Base-by-base conservation (phyloP, 2,329 filamentous ascomycete species). In the Fusarium bactridioides region DNA sequence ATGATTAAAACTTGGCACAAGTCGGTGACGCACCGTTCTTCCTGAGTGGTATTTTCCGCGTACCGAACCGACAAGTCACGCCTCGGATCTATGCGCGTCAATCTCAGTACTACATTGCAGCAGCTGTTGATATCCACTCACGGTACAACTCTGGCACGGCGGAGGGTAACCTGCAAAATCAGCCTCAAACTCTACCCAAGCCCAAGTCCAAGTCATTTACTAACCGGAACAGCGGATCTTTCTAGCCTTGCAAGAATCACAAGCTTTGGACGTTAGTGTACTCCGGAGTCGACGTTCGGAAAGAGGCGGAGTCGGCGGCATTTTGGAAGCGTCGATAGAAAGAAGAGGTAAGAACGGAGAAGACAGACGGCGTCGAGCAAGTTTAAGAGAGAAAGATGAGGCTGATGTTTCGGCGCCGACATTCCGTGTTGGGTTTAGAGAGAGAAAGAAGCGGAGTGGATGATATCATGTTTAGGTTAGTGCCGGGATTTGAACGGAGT, bases 181-280 rank as follows among this genome's bases (percentile, higher is more conserved):
- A 65, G 54, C 44, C 44, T 57, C 12, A 47, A 25, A 35, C 3
- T 4, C 7, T 10, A 13, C 8, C 16, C 29, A n/a, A 9, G 6
- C 4, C 13, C 29, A 12, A 11, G 31, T 7, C 31, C 15, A 33
- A 33, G 13, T 1, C 33, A 12, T 21, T 15, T 8, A 23, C 58
- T 19, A 67, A 74, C 74, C 74, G 33, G 74, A 76, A 35, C 74
- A 76, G 11, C 72, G 53, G 51, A 76, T 70, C 64, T 76, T 76
- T 21, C 74, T 61, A 23, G 48, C 33, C 54, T 76, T 76, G 67
- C 74, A 76, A 19, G 67, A 59, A 55, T 76, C 64, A 31, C 74
- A 76, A 10, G 74, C 73, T 58, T 76, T 76, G 15, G 74, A 73
- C 8, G 51, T 67, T 10, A 74, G 58, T 2, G 69, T 45, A 10